phyloP scores from a whole-genome alignment of 495 filamentous ascomycete genomes.

The Penicillium coffeae region DNA sequence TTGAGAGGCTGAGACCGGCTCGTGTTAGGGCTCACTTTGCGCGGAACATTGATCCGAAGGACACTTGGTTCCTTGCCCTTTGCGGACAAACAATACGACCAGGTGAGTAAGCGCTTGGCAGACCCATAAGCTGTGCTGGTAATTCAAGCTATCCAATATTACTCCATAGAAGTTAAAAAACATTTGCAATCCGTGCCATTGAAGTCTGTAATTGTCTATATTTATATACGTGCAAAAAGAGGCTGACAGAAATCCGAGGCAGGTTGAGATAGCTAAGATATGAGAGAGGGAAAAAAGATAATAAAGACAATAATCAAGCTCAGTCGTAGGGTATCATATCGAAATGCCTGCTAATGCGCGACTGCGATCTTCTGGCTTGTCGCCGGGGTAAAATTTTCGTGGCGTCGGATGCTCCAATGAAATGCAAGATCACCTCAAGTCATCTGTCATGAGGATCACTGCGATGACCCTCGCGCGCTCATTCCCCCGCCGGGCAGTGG shows the following conservation, averaged over 20 bases:
- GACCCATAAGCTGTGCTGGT: background rate
- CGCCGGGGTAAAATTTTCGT: conserved; percentile 20
- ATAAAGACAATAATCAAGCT: conserved; percentile 28
- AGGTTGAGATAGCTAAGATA: background rate
- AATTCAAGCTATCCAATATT: too few relatives aligned
- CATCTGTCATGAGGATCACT: background rate
- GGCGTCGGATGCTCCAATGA: conserved; percentile 16
- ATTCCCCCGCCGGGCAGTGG: background rate
- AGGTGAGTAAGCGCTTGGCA: background rate
- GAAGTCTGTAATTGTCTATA: background rate
- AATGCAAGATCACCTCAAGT: conserved; percentile 9
- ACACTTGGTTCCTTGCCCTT: background rate
- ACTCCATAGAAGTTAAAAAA: too few relatives aligned
- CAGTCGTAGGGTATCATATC: conserved; percentile 51
- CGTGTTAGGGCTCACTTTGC: background rate
- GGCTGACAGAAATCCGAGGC: background rate
- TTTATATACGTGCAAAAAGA: background rate
- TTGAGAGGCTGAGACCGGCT: background rate
- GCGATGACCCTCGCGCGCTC: background rate
- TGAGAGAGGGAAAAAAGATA: conserved; percentile 3
- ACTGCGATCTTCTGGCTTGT: conserved; percentile 40
- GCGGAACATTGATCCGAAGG: background rate
- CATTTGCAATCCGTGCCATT: too few relatives aligned
- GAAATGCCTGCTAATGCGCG: conserved; percentile 48
- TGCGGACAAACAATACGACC: background rate